phyloP scores from a whole-genome alignment of 306 rosid genomes.

The Luffa acutangula region DNA sequence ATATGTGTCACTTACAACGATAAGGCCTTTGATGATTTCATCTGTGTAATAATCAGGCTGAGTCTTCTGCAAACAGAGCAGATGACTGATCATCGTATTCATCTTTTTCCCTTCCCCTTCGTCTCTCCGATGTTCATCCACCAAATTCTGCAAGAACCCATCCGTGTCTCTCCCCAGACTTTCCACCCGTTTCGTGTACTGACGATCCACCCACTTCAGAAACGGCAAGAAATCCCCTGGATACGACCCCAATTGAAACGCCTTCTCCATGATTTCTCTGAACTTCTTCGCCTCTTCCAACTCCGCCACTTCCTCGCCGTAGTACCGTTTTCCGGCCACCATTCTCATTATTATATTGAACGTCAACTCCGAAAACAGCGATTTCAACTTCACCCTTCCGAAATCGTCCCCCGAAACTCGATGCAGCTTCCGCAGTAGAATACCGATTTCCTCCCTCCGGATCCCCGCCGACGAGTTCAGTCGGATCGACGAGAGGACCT shows the following conservation, averaged over 20 bases:
- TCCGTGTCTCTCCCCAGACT: constrained; percentile 12
- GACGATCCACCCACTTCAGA: constrained; percentile 6
- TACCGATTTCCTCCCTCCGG: constrained; percentile 22
- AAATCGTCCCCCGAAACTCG: not conserved
- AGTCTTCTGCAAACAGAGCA: constrained; percentile 12
- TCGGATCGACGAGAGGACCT: constrained; percentile 25
- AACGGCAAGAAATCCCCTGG: constrained; percentile 13
- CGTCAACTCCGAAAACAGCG: constrained; percentile 4
- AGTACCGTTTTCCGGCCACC: constrained; percentile 30
- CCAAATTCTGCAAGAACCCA: not conserved
- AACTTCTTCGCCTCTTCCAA: constrained; percentile 17
- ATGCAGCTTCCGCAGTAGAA: not conserved
- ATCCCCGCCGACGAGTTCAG: constrained; percentile 4
- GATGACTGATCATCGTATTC: constrained; percentile 12
- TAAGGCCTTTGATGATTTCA: constrained; percentile 16
- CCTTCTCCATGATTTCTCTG: constrained; percentile 8
- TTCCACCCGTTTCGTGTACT: constrained; percentile 11
- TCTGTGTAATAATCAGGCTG: constrained; percentile 15
- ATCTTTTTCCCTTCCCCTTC: constrained; percentile 1
- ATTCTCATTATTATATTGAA: constrained; percentile 30
- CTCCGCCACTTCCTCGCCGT: constrained; percentile 5
- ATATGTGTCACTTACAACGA: constrained; percentile 11
- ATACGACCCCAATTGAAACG: constrained; percentile 17
- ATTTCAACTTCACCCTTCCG: not conserved
- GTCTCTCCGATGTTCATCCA: constrained; percentile 9